Base-by-base conservation (phyloP, 2,329 filamentous ascomycete genomes). In the Fusarium siculi region DNA sequence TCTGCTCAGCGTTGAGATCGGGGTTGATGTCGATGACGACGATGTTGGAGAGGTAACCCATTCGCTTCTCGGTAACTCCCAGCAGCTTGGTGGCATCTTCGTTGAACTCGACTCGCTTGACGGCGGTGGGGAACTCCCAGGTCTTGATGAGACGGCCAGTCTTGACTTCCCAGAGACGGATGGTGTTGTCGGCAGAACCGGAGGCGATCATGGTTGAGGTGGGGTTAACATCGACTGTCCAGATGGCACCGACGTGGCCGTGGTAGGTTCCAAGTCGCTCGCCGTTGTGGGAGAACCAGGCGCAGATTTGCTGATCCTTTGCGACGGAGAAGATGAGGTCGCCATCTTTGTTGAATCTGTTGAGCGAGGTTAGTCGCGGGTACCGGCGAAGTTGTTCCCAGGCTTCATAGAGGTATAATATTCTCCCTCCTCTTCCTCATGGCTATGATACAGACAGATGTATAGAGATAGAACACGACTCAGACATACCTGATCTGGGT, bases 61-160 rank as follows among this genome's bases (percentile, higher is more conserved):
- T 97, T 80, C 96, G 94, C 93, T 98, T 97, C 88, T 99, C 96
- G 60, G 96, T 99, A 73, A 99, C 95, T 73, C 94, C 96, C 75
- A 99, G 87, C 79, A 99, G 88, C 85, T 93, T 91, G 80, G 90
- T 93, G 80, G 96, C 96, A 84, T 99, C 96, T 80, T 97, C 93
- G 82, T 92, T 95, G 88, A 99, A 99, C 86, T 98, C 96, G 83
- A 97, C 95, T 79, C 96, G 91, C 91, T 99, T 98, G 84, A 99
- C 94, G 74, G 95, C 95, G 49, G 96, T 98, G 68, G 93, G 92
- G 86, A 98, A 98, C 77, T 99, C 95, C 96, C 96, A 99, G 64
- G 93, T 93, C 91, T 98, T 98, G 80, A 99, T 89, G 82, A 93
- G 92, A 82, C 93, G 94, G 82, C 96, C 96, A 21, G 93, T 93